Conservation (phyloP, 768 basidiomycete species). For the Dendrothele bispora region DNA sequence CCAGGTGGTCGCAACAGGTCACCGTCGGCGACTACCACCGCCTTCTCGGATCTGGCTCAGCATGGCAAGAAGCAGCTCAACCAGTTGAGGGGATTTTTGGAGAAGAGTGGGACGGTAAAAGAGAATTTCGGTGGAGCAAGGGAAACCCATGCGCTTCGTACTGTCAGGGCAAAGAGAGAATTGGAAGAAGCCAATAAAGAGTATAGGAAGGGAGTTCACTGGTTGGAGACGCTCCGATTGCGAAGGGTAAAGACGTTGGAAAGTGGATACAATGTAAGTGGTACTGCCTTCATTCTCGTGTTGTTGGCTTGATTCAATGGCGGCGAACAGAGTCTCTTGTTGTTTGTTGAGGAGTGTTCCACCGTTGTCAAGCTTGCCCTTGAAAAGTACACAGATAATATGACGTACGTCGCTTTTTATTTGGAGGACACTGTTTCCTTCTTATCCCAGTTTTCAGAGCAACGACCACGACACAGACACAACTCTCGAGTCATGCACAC, state of each 20-base stretch:
- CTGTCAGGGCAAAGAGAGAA: slow-evolving; percentile 83
- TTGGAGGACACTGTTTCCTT: background rate
- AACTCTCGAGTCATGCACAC: slow-evolving; percentile 67
- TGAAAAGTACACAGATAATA: slow-evolving; percentile 75
- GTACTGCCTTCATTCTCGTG: background rate
- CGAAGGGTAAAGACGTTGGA: slow-evolving; percentile 81
- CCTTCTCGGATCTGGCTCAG: slow-evolving; percentile 85
- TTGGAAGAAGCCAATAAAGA: slow-evolving; percentile 96
- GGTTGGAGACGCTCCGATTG: slow-evolving; percentile 88
- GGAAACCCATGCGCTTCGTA: slow-evolving; percentile 67
- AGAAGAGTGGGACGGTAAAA: slow-evolving; percentile 68
- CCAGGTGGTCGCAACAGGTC: slow-evolving; percentile 64
- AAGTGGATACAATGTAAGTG: slow-evolving; percentile 74
- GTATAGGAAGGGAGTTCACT: slow-evolving; percentile 86
- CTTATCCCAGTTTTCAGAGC: slow-evolving; percentile 60
- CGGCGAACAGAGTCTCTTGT: slow-evolving; percentile 66
- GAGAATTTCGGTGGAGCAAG: slow-evolving; percentile 56
- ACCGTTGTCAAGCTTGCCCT: slow-evolving; percentile 61
- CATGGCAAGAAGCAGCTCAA: slow-evolving; percentile 90
- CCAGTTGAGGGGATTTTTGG: slow-evolving; percentile 82
- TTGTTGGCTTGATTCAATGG: background rate
- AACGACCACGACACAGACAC: slow-evolving; percentile 72
- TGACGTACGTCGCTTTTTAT: slow-evolving; percentile 51
- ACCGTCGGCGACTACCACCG: slow-evolving; percentile 77
- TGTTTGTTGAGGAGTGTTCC: slow-evolving; percentile 74